Base-by-base conservation (phyloP, 148 eudicot genomes). In the Arbutus unedo region DNA sequence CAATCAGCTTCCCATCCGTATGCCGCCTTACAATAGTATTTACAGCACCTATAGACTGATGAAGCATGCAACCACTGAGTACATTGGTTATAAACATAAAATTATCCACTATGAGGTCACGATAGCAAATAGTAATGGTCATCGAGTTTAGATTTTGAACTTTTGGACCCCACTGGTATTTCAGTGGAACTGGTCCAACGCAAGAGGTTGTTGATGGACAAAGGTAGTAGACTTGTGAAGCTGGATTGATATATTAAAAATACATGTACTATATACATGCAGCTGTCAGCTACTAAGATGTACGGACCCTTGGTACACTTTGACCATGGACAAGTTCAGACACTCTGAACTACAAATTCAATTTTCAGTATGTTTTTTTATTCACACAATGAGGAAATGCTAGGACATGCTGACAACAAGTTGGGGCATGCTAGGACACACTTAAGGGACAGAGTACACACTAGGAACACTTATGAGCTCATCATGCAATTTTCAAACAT, bases 31-130 rank as follows among this genome's bases (percentile, higher is more conserved):
- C 45, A 68, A 90, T 86, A 31, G 92, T 90, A 71, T 90, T 90
- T 23, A 88, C 92, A 57, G 92, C 92, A 54, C 92, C 92, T 79
- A 90, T 90, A 67, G 86, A 76, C 92, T 90, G 89, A 75, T 77
- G 75, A 66, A 82, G 60, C 64, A 84, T 49, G 67, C 59, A 80
- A 82, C 21, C 76, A 9, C 25, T 48, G 78, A 83, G 79, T 81
- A 71, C 45, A 81, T 54, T 81, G 57, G 44, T 19, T 6, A 60
- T 50, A 38, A 44, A 81, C 8, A 45, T 41, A 23, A 76, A 51
- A 31, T 25, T 45, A 31, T 16, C 49, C 16, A 80, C 6, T 25
- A 68, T 50, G 76, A 51, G 9, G 23, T 80, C 19, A 25, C 16
- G 4, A 51, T 8, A 50, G 13, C 38, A 66, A 50, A 50, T 23